Evolutionary conservation across 1,284 basidiomycete species (phyloP).

Genomic region (Sparassis latifolia): DNA sequence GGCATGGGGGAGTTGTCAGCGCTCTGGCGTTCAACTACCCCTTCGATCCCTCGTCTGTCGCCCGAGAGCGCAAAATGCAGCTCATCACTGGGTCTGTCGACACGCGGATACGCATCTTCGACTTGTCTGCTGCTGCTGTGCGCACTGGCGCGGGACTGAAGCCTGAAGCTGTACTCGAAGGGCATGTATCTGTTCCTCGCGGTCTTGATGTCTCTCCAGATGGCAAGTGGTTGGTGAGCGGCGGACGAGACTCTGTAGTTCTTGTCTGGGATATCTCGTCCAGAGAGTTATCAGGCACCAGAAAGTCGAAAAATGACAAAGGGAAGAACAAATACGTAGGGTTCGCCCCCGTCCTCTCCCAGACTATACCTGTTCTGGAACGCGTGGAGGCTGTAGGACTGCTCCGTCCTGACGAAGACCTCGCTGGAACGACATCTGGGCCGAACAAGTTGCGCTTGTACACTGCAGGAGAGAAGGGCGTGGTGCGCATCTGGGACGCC

Average conservation of each 20-base stretch:
- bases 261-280: slow-evolving; percentile 79
- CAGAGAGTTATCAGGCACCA: slow-evolving; percentile 20
- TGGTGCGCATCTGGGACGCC: slow-evolving; percentile 80
- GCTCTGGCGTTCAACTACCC: slow-evolving; percentile 81
- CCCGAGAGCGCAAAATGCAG: slow-evolving; percentile 56
- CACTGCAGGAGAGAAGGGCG: slow-evolving; percentile 86
- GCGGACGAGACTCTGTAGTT: slow-evolving; percentile 86
- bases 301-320: slow-evolving; percentile 30
- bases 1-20: slow-evolving; percentile 94
- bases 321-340: slow-evolving; percentile 46
- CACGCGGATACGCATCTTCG: slow-evolving; percentile 85
- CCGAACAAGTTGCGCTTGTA: slow-evolving; percentile 56
- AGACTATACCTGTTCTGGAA: slow-evolving; percentile 84
- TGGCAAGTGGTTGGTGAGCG: slow-evolving; percentile 83
- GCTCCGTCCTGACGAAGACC: slow-evolving; percentile 44
- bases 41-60: slow-evolving; percentile 43
- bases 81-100: slow-evolving; percentile 89
- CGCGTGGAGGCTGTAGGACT: slow-evolving; percentile 84
- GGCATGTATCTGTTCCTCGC: slow-evolving; percentile 86
- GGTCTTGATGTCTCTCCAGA: slow-evolving; percentile 82
- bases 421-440: slow-evolving; percentile 36
- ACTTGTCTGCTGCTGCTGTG: slow-evolving; percentile 59
- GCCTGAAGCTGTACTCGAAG: slow-evolving; percentile 78
- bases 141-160: slow-evolving; percentile 53
- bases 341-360: slow-evolving; percentile 54